A percentile compares a stretch with the other conserved stretches of the same genome.
Evolutionary conservation across 2,329 filamentous ascomycete genomes (phyloP).

Genomic region (Trichoderma cornu-damae): DNA sequence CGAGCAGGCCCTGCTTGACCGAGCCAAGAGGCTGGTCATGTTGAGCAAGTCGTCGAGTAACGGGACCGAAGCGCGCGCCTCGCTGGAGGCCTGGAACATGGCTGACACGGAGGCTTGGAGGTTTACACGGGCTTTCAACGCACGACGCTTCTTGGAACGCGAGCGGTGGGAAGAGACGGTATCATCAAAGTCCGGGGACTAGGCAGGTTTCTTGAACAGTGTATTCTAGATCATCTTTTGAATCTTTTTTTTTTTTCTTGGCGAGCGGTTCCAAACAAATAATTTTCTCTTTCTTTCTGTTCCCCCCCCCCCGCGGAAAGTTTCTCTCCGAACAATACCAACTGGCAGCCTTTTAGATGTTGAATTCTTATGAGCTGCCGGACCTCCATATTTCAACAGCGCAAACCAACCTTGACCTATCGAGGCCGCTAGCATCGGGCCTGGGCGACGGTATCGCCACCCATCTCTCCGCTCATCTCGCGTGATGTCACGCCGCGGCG

Average conservation of each 20-base stretch:
- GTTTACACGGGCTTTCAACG: slow-evolving; percentile 64
- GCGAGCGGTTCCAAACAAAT: background rate
- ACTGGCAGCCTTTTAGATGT: slow-evolving; percentile 9
- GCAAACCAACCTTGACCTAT: background rate
- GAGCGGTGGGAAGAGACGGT: slow-evolving; percentile 60
- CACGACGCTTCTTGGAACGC: slow-evolving; percentile 58
- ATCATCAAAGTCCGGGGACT: slow-evolving; percentile 55
- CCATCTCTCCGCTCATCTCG: slow-evolving; percentile 57
- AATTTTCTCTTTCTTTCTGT: background rate
- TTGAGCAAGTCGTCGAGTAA: slow-evolving; percentile 38
- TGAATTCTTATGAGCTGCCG: slow-evolving; percentile 19
- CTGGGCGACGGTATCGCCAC: slow-evolving; percentile 47
- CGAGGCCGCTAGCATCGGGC: slow-evolving; percentile 21
- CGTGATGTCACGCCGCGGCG: slow-evolving; percentile 48
- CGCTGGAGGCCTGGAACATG: slow-evolving; percentile 62
- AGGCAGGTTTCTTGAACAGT: slow-evolving; percentile 22
- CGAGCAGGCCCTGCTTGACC: slow-evolving; percentile 50
- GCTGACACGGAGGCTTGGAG: slow-evolving; percentile 74
- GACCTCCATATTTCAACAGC: background rate
- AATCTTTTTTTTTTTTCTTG: background rate
- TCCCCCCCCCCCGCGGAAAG: background rate
- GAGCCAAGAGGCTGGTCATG: slow-evolving; percentile 46
- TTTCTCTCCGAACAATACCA: too few relatives aligned
- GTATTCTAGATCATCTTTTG: background rate
- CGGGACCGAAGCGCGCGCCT: slow-evolving; percentile 46